Percentiles rank a stretch among this genome's conserved stretches.
Conservation (phyloP, 2,329 filamentous ascomycete genomes). For the Botrytis sinoallii region DNA sequence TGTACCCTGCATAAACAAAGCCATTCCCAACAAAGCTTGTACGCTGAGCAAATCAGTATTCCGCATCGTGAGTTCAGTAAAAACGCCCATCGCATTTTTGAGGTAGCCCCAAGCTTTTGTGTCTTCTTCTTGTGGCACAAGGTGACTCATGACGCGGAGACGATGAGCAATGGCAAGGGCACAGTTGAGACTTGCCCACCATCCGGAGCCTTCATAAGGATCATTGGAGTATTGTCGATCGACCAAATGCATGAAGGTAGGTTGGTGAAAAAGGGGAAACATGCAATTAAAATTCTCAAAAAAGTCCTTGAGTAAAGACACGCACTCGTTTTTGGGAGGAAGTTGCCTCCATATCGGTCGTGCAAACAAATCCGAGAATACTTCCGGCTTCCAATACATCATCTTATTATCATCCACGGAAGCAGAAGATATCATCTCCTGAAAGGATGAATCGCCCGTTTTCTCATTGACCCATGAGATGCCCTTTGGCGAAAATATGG, state of each 20-base stretch:
- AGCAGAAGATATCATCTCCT: conserved; percentile 90
- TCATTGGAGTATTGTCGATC: conserved; percentile 90
- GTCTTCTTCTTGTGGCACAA: conserved; percentile 87
- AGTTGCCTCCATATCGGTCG: conserved; percentile 79
- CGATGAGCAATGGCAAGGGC: conserved; percentile 90
- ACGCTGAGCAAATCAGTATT: conserved; percentile 95
- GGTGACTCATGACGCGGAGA: conserved; percentile 90
- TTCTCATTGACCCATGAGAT: conserved; percentile 99
- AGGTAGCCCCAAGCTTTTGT: conserved; percentile 92
- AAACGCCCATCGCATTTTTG: conserved; percentile 93
- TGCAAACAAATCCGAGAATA: conserved; percentile 89
- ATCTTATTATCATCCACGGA: conserved; percentile 91
- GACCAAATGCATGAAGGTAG: conserved; percentile 96
- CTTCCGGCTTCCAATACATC: conserved; percentile 97
- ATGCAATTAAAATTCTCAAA: conserved; percentile 99
- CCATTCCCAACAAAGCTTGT: conserved; percentile 89
- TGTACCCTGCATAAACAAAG: conserved; percentile 91
- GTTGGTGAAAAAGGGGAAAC: conserved; percentile 95
- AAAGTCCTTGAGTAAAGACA: conserved; percentile 86
- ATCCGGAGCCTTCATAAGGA: conserved; percentile 91
- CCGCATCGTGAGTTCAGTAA: conserved; percentile 89
- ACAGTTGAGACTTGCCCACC: conserved; percentile 97
- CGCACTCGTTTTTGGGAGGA: conserved; percentile 80
- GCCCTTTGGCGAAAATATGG: conserved; percentile 96
- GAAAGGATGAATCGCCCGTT: conserved; percentile 92